These are phyloP conservation scores for Eucalyptus cladocalyx DNA, from an alignment of 345 rosid genomes.

Conservation along the genomic window DNA sequence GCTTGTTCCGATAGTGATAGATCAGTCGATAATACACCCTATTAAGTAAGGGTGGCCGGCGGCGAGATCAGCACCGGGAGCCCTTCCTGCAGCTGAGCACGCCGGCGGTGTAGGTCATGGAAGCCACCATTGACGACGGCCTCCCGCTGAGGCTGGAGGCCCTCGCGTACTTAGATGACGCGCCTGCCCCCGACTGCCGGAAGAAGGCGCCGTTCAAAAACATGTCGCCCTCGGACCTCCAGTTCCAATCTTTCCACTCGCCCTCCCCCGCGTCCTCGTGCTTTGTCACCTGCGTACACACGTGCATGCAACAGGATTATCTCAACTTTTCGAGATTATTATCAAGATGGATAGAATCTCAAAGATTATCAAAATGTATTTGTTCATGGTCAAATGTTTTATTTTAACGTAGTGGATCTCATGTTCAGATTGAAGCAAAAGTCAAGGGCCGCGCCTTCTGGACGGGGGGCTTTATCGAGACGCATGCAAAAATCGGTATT, in stretches of 20 bases:
- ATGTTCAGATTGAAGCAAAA: background rate
- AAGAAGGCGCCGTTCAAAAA: constrained; percentile 66
- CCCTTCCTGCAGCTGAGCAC: constrained; percentile 45
- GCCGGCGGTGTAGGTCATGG: constrained; percentile 53
- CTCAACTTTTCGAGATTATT: background rate
- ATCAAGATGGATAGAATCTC: background rate
- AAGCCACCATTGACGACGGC: constrained; percentile 51
- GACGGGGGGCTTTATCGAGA: background rate
- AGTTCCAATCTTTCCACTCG: constrained; percentile 59
- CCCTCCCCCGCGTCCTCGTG: constrained; percentile 58
- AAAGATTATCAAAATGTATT: background rate
- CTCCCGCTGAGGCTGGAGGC: constrained; percentile 72
- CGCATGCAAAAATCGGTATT: background rate
- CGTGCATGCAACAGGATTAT: background rate
- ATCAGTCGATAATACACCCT: background rate
- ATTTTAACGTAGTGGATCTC: background rate
- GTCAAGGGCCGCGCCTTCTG: background rate
- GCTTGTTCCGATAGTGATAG: background rate
- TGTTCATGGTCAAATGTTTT: background rate
- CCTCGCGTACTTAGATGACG: constrained; percentile 42
- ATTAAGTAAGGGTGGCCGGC: background rate
- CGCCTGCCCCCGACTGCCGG: constrained; percentile 37
- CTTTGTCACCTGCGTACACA: constrained; percentile 45
- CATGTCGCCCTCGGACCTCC: constrained; percentile 74
- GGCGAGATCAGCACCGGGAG: constrained; percentile 25